Conservation (phyloP, 129 eudicot species). For the Erigeron canadensis region DNA sequence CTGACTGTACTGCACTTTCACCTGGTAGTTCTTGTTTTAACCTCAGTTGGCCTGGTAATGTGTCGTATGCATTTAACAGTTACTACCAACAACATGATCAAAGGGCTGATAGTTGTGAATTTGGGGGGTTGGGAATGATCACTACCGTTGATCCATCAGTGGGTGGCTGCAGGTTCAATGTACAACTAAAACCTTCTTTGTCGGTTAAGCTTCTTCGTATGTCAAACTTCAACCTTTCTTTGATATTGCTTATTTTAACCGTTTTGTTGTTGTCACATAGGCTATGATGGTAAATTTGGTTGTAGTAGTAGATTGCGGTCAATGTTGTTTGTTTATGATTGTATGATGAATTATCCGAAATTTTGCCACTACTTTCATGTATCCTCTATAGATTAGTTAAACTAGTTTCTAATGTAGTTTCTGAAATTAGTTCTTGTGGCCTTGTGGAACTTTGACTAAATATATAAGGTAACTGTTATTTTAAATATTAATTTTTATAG, state of each 20-base stretch:
- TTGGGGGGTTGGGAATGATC: conserved; percentile 85
- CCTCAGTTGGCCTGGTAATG: conserved; percentile 79
- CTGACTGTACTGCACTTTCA: conserved; percentile 73
- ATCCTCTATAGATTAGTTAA: neutral
- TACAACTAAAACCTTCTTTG: conserved; percentile 53
- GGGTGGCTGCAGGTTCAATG: conserved; percentile 65
- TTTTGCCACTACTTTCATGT: conserved; percentile 20
- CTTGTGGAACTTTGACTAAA: no score
- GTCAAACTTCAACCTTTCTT: conserved; percentile 24
- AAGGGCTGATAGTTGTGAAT: conserved; percentile 67
- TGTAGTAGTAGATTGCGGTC: conserved; percentile 24
- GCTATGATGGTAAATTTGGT: conserved; percentile 23
- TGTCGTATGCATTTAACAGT: conserved; percentile 88
- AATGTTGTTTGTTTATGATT: conserved; percentile 19
- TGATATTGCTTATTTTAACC: conserved; percentile 30
- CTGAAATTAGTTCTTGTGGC: no score
- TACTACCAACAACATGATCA: conserved; percentile 86
- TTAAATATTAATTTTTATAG: no score
- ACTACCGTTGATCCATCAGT: conserved; percentile 90
- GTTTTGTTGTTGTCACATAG: conserved; percentile 34
- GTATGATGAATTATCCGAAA: conserved; percentile 18
- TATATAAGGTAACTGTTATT: no score
- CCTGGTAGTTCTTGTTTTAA: conserved; percentile 82
- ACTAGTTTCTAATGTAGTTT: no score
- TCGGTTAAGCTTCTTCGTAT: conserved; percentile 26